Base-by-base conservation (phyloP, 768 basidiomycete genomes). In the Russula olivacea region DNA sequence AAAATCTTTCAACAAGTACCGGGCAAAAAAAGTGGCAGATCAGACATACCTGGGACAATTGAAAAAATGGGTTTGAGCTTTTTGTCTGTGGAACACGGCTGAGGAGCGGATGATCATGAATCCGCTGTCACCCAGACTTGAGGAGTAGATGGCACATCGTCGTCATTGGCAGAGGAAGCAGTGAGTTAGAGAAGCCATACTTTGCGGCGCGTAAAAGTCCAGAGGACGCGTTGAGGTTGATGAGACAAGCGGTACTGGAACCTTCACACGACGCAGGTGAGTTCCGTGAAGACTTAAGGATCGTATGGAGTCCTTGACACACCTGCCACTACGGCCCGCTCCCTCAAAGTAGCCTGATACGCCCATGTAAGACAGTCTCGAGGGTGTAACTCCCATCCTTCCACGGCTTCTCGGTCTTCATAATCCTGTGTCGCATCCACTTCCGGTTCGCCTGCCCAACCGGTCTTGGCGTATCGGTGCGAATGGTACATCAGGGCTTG, bases 401-500 rank as follows among this genome's bases (percentile, higher is more conserved):
- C 86, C 30, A 85, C 77, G 58, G 81, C 77, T 67, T 86, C 82
- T 8, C 80, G 77, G 58, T 83, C 83, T 63, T 86, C 84, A 62
- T 88, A 85, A 58, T 88, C 87, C 70, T 88, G 79, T 14, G 76
- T 89, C 2, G 89, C 87, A 69, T 91, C 89, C 21, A 85, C 83
- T 71, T 91, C 90, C 6, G 89, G 90, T 69, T 92, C 90, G 23
- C 89, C 90, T 7, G 87, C 83, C 89, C 90, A 91, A 23, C 87
- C 87, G 64, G 78, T 81, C 64, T 80, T 80, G 12, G 86, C 83
- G 71, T 87, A 89, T 51, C 83, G 81, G 71, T 88, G 83, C 2
- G 90, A 85, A 73, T 90, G 86, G 73, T 87, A 94, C 89, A 95
- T 93, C 55, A 98, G 77, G 0, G 91, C 83, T 75, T 97, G 94